Evolutionary conservation across 306 rosid species (phyloP).

Genomic region (Quercus aquifolioides): DNA sequence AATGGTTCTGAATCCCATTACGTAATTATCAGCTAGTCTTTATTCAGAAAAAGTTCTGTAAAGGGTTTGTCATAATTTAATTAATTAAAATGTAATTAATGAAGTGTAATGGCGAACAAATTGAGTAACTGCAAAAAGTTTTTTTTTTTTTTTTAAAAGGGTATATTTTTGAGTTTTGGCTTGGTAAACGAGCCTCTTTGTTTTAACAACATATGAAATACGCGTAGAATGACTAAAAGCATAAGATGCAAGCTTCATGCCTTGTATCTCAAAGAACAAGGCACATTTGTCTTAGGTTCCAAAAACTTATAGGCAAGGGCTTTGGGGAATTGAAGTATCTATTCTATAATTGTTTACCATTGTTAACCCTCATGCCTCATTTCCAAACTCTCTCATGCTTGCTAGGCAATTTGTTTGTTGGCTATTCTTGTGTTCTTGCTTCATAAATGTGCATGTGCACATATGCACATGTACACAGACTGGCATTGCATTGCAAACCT

Average conservation of each 20-base stretch:
- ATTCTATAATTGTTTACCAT: neutral
- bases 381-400: neutral
- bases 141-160: too few species aligned
- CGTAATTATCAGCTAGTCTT: neutral
- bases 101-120: neutral
- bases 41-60: neutral
- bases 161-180: too few species aligned
- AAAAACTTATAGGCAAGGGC: neutral
- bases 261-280: neutral
- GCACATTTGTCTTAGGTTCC: neutral
- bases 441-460: neutral
- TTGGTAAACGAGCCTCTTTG: neutral
- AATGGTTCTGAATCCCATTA: neutral
- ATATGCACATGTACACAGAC: neutral
- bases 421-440: neutral
- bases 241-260: neutral
- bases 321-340: neutral
- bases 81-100: neutral
- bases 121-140: neutral
- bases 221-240: neutral
- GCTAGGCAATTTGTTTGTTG: constrained; percentile 8
- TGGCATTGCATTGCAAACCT: neutral
- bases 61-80: neutral
- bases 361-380: neutral
- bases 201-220: neutral